Evolutionary conservation across 805 yeast species (phyloP).

Genomic region (Hanseniaspora pseudoguilliermondii): DNA sequence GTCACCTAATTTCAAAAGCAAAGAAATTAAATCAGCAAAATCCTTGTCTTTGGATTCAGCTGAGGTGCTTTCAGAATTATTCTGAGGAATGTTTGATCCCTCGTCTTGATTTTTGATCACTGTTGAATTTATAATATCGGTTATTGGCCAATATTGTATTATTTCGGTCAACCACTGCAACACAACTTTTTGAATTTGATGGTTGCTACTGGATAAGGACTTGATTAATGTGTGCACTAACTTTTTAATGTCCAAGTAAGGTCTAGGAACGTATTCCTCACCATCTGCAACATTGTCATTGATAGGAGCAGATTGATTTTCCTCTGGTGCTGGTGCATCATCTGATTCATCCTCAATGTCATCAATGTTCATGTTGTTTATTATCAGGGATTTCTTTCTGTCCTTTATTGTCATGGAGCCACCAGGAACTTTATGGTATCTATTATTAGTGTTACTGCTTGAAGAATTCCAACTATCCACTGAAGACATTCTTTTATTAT

Average conservation of each 20-base stretch:
- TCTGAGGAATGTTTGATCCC: not conserved
- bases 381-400: conserved; percentile 21
- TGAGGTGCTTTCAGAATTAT: not conserved
- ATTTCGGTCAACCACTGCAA: conserved; percentile 72
- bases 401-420: conserved; percentile 21
- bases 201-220: conserved; percentile 60
- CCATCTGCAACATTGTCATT: conserved; percentile 26
- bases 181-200: conserved; percentile 66
- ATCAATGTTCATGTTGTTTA: conserved; percentile 9
- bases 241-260: conserved; percentile 53
- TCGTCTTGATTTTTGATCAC: not conserved
- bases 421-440: not conserved
- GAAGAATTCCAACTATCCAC: not conserved
- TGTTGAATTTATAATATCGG: conserved; percentile 19
- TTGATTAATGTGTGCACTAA: conserved; percentile 73
- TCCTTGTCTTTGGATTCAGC: conserved; percentile 9
- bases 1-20: conserved; percentile 4
- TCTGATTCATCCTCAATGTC: not conserved
- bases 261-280: conserved; percentile 36
- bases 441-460: not conserved
- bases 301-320: not conserved
- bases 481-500: conserved; percentile 19
- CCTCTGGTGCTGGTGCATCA: not conserved
- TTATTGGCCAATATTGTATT: conserved; percentile 31
- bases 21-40: not conserved